phyloP scores from a whole-genome alignment of 2,329 filamentous ascomycete genomes.

The Cryphonectria parasitica region DNA sequence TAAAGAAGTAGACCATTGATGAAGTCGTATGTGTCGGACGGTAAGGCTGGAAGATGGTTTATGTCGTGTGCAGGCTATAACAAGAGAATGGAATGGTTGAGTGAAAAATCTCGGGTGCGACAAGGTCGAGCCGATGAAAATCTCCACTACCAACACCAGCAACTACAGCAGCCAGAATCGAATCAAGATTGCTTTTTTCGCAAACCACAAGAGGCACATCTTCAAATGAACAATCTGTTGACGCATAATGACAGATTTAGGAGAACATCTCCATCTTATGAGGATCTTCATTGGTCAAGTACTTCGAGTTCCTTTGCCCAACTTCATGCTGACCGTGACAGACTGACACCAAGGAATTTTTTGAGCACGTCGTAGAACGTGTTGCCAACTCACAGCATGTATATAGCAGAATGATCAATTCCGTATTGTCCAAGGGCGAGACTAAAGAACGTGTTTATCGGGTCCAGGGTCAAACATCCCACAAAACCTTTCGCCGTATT shows the following conservation, averaged over 20 bases:
- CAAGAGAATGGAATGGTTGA: background rate
- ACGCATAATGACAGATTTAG: background rate
- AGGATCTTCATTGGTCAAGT: background rate
- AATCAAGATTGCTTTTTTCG: background rate
- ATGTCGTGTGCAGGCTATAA: background rate
- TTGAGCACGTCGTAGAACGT: background rate
- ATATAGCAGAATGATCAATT: background rate
- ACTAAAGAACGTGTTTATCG: background rate
- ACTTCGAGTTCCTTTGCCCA: background rate
- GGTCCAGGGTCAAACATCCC: background rate
- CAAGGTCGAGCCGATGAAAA: conserved; percentile 14
- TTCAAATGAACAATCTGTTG: background rate
- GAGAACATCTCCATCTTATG: background rate
- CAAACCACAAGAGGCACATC: background rate
- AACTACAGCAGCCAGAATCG: background rate
- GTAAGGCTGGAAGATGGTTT: background rate
- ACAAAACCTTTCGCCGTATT: background rate
- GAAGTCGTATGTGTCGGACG: background rate
- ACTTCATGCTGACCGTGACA: background rate
- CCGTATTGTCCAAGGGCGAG: background rate
- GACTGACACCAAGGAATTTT: background rate
- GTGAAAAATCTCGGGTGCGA: conserved; percentile 18
- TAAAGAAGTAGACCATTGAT: background rate
- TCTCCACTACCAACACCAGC: conserved; percentile 14
- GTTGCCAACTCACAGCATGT: background rate